These are phyloP conservation scores for Furcasterigmium furcatum DNA, from an alignment of 2,329 filamentous ascomycete genomes.

Conservation along the genomic window DNA sequence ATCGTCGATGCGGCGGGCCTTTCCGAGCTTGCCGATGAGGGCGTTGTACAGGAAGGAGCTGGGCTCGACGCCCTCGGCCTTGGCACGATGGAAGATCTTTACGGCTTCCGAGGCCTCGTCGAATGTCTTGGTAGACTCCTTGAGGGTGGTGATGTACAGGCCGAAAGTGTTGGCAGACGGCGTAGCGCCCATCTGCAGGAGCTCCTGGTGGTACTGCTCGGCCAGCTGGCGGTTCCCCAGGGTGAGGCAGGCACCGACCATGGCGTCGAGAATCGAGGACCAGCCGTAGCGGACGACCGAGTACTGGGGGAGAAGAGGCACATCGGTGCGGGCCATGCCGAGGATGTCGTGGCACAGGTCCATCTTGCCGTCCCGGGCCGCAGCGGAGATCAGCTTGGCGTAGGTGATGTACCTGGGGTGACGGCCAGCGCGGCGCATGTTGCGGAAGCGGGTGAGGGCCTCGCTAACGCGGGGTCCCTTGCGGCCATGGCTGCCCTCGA, in stretches of 20 bases:
- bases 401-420: conserved; percentile 96
- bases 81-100: conserved; percentile 94
- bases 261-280: conserved; percentile 93
- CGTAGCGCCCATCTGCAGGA: conserved; percentile 84
- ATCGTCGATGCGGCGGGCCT: conserved; percentile 96
- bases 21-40: conserved; percentile 95
- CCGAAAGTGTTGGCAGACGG: conserved; percentile 98
- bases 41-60: conserved; percentile 98
- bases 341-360: conserved; percentile 83
- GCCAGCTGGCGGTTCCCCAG: conserved; percentile 78
- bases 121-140: conserved; percentile 95
- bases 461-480: conserved; percentile 74
- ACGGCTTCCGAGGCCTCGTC: conserved; percentile 96
- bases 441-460: conserved; percentile 79
- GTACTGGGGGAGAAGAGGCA: conserved; percentile 82
- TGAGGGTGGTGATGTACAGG: conserved; percentile 97
- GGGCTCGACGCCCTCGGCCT: conserved; percentile 90
- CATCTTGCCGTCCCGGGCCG: conserved; percentile 80
- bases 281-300: conserved; percentile 89
- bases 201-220: conserved; percentile 84
- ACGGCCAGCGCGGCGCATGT: conserved; percentile 87
- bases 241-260: conserved; percentile 89
- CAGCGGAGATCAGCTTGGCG: conserved; percentile 88
- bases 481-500: conserved; percentile 76
- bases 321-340: conserved; percentile 82